These are phyloP conservation scores for Colletotrichum gloeosporioides DNA, from an alignment of 2,329 filamentous ascomycete genomes.

Conservation along the genomic window DNA sequence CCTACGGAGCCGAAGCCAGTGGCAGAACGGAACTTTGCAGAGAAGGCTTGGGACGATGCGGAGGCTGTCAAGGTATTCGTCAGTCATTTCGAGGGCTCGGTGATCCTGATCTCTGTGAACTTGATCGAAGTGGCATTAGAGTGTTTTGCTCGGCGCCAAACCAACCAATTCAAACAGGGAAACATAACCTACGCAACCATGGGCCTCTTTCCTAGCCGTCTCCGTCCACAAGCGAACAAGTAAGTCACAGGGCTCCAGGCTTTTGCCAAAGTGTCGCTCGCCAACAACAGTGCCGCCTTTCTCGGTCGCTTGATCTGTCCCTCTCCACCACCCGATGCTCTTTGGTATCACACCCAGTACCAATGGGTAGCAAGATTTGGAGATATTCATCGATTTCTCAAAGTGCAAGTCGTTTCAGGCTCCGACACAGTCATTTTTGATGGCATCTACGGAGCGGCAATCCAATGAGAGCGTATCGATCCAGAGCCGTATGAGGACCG, in stretches of 20 bases:
- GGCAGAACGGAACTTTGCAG: background rate
- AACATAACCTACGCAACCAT: background rate
- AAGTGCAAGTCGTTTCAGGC: background rate
- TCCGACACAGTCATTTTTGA: background rate
- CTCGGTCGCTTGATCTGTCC: background rate
- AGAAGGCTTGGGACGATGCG: background rate
- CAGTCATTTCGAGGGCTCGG: background rate
- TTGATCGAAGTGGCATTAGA: background rate
- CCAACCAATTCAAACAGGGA: background rate
- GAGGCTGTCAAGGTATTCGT: background rate
- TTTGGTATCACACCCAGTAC: background rate
- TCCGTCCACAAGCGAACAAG: background rate
- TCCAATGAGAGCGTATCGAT: background rate
- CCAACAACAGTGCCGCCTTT: background rate
- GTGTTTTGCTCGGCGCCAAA: background rate
- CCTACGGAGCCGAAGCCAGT: background rate
- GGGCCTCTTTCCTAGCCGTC: background rate
- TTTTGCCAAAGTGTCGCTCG: background rate
- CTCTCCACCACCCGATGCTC: fast-evolving
- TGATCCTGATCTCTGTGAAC: background rate
- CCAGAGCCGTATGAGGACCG: background rate
- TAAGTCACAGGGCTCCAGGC: background rate
- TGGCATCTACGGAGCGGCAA: background rate
- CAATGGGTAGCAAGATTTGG: background rate
- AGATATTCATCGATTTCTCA: background rate